Base-by-base conservation (phyloP, 345 rosid species). In the Trapa bicornis region DNA sequence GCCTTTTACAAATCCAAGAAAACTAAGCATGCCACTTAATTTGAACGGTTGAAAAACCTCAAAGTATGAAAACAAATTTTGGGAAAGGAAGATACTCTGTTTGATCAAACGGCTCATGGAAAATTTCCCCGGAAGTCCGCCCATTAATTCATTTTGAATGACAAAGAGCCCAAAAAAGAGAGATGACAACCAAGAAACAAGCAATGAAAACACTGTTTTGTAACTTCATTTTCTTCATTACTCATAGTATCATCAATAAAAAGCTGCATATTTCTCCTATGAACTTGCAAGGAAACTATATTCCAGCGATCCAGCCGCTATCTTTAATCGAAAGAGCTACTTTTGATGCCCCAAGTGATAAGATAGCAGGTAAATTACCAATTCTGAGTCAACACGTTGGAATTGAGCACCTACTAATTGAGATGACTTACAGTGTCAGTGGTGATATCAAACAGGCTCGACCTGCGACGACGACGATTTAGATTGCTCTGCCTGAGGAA, bases 361-460 rank as follows among this genome's bases (percentile, higher is more conserved):
- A 17, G 33, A n/a, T 17, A n/a, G 1, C 33, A 5, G 22, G 33
- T n/a, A 17, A n/a, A 53, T n/a, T 17, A 33, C 58, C 22, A 10
- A 17, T 41, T 41, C 43, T 41, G 43, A 41, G 43, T 41, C 43
- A 41, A 41, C 43, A 4, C 43, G 6, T 54, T 54, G 33, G 22
- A n/a, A 17, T 6, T 53, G 58, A n/a, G 22, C 29, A 22, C 7
- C 62, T 29, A 57, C 6, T 22, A 7, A 14, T 33, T 37, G 16
- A 66, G 53, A 56, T 63, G 10, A 48, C 65, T 43, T 81, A 93
- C 98, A 74, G 94, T 75, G 43, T 88, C 97, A 2, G 89, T 84
- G 64, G 98, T 90, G 72, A 91, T 93, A 75, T 88, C 96, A 62
- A 89, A 92, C 60, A 93, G 91, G 74, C 96, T 92, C 58, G 97